These are phyloP conservation scores for Musa itinerans DNA, from an alignment of 176 grass and related monocot species.

Conservation along the genomic window DNA sequence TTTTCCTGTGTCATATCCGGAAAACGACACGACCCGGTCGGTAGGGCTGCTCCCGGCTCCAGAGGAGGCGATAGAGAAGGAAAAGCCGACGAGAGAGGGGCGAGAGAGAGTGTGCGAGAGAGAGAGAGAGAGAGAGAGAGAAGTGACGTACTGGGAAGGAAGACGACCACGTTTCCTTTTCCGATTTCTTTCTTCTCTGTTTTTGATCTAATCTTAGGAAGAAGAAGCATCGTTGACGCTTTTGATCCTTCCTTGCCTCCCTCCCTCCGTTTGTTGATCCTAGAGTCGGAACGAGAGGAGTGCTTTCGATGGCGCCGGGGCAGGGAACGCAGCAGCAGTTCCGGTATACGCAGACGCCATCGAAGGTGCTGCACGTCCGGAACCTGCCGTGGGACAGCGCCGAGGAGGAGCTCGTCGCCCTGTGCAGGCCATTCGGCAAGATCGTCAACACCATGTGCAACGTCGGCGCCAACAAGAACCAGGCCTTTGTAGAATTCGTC, in stretches of 20 bases:
- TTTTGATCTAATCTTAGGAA: background rate
- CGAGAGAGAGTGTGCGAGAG: background rate
- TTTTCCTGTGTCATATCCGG: too few relatives aligned
- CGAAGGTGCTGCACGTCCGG: slow-evolving; percentile 8
- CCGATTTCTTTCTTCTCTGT: background rate
- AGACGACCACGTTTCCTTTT: too few relatives aligned
- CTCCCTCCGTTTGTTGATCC: background rate
- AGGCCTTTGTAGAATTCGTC: slow-evolving; percentile 8
- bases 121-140: background rate
- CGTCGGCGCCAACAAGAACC: slow-evolving; percentile 16
- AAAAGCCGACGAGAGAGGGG: background rate
- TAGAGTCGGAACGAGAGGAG: background rate
- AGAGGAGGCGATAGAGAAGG: background rate
- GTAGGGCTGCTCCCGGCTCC: background rate
- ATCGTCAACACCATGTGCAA: slow-evolving; percentile 12
- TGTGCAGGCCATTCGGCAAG: slow-evolving; percentile 4
- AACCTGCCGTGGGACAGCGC: slow-evolving; percentile 6
- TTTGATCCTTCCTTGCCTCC: background rate
- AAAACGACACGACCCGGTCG: too few relatives aligned
- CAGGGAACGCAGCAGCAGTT: slow-evolving; percentile 15
- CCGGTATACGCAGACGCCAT: slow-evolving; percentile 9
- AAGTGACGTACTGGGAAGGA: too few relatives aligned
- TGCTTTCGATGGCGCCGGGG: background rate
- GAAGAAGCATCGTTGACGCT: background rate
- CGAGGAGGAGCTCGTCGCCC: slow-evolving; percentile 2